These are phyloP conservation scores for Neofusicoccum parvum DNA, from an alignment of 2,329 filamentous ascomycete species.

Conservation along the genomic window DNA sequence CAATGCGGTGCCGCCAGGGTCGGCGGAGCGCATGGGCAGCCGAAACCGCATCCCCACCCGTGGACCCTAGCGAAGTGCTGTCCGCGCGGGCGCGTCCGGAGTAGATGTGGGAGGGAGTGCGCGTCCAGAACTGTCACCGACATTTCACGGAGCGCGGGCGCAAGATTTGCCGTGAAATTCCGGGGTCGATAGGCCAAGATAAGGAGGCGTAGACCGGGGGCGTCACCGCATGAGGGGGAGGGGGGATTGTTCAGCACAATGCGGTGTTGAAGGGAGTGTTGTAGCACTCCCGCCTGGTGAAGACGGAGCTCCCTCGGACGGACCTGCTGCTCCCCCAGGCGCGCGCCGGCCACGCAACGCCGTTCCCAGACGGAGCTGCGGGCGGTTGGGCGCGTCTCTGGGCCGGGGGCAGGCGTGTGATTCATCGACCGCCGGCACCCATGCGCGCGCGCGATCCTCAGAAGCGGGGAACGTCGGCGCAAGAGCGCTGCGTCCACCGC, in stretches of 20 bases:
- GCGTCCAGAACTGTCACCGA: not conserved
- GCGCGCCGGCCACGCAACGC: not conserved
- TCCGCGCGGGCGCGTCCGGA: too few species aligned
- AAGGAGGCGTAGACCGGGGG: not conserved
- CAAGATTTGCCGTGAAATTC: not conserved
- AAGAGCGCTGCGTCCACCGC: slow-evolving; percentile 2
- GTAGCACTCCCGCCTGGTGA: too few species aligned
- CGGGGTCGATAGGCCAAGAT: not conserved
- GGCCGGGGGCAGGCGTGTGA: not conserved
- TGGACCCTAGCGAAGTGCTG: too few species aligned
- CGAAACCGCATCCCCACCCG: too few species aligned
- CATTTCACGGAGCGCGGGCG: not conserved
- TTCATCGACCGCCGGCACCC: not conserved
- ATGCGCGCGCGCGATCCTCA: slow-evolving; percentile 3
- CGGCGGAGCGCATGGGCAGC: too few species aligned
- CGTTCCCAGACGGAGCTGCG: not conserved
- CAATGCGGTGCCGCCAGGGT: too few species aligned
- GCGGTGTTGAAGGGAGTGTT: too few species aligned
- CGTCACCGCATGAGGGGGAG: not conserved
- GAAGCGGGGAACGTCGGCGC: slow-evolving; percentile 13
- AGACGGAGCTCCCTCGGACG: not conserved
- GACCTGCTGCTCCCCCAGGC: too few species aligned
- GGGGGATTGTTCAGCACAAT: not conserved
- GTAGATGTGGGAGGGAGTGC: not conserved
- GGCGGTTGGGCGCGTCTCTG: not conserved